A percentile compares a stretch with the other conserved stretches of the same genome.
These are phyloP conservation scores for Termitomyces sp. DNA, from an alignment of 1,284 basidiomycete species.

Conservation along the genomic window DNA sequence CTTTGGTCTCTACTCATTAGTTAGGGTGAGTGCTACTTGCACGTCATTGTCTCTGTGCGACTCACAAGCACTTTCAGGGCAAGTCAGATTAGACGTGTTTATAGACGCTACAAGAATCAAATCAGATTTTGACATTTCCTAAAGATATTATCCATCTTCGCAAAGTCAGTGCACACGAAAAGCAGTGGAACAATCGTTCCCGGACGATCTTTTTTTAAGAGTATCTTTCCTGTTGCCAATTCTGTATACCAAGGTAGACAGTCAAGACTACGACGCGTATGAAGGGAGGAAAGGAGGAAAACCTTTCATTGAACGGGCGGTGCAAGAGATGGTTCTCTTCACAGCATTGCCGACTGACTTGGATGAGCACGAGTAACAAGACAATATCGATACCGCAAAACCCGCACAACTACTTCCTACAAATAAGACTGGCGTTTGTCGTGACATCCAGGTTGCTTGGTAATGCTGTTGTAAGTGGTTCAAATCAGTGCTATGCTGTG, in stretches of 20 bases:
- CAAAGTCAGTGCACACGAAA: neutral
- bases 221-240: neutral
- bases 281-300: neutral
- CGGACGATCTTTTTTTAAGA: neutral
- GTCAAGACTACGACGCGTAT: neutral
- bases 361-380: neutral
- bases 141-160: neutral
- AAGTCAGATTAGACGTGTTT: conserved; percentile 23
- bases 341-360: neutral
- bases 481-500: neutral
- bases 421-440: neutral
- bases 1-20: conserved; percentile 45
- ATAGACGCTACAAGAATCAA: conserved; percentile 8
- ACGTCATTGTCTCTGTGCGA: neutral
- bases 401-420: neutral
- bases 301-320: neutral
- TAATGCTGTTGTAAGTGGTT: neutral
- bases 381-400: no score
- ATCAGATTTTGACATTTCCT: neutral
- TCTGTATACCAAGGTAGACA: neutral
- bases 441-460: neutral
- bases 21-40: conserved; percentile 39
- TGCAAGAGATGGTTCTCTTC: neutral
- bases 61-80: conserved; percentile 18
- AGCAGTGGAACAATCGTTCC: neutral